Evolutionary conservation across 2,329 filamentous ascomycete genomes (phyloP).

Genomic region (Trichoderma sp.): DNA sequence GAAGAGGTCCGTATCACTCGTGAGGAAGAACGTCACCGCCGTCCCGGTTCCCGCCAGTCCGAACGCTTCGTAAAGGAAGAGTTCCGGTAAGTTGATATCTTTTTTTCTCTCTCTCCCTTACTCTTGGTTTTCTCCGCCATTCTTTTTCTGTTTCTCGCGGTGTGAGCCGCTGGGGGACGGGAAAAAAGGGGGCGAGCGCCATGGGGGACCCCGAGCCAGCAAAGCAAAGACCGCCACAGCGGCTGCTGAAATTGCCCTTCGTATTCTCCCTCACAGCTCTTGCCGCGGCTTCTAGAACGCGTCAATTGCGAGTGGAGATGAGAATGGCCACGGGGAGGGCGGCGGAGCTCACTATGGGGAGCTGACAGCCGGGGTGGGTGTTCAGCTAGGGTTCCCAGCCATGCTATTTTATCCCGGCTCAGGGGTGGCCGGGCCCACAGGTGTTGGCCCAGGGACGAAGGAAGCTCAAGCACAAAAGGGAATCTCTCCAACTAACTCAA

Average conservation of each 20-base stretch:
- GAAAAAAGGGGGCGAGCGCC: neutral
- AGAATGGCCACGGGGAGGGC: slow-evolving; percentile 3
- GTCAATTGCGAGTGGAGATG: slow-evolving; percentile 12
- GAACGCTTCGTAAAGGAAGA: slow-evolving; percentile 51
- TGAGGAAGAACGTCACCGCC: slow-evolving; percentile 73
- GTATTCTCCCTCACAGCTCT: slow-evolving; percentile 1
- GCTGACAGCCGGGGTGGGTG: slow-evolving; percentile 15
- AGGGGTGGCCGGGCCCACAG: slow-evolving; percentile 23
- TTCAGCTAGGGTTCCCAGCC: slow-evolving; percentile 20
- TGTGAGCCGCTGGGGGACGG: neutral
- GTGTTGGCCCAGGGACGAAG: slow-evolving; percentile 28
- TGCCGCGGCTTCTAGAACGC: slow-evolving; percentile 18
- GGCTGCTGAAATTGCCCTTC: slow-evolving; percentile 8
- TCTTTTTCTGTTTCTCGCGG: neutral
- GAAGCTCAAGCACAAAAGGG: slow-evolving; percentile 26
- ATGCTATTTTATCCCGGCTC: slow-evolving; percentile 22
- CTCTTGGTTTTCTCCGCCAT: neutral
- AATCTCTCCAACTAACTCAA: slow-evolving; percentile 24
- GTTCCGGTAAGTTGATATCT: slow-evolving; percentile 45
- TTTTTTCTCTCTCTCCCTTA: neutral
- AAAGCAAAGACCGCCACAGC: neutral
- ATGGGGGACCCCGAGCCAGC: neutral
- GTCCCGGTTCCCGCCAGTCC: slow-evolving; percentile 61
- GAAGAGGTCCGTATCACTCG: slow-evolving; percentile 81
- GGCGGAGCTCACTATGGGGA: slow-evolving; percentile 15